A percentile compares a stretch with the other conserved stretches of the same genome.
These are phyloP conservation scores for Arctium minus DNA, from an alignment of 129 eudicot species.

Conservation along the genomic window DNA sequence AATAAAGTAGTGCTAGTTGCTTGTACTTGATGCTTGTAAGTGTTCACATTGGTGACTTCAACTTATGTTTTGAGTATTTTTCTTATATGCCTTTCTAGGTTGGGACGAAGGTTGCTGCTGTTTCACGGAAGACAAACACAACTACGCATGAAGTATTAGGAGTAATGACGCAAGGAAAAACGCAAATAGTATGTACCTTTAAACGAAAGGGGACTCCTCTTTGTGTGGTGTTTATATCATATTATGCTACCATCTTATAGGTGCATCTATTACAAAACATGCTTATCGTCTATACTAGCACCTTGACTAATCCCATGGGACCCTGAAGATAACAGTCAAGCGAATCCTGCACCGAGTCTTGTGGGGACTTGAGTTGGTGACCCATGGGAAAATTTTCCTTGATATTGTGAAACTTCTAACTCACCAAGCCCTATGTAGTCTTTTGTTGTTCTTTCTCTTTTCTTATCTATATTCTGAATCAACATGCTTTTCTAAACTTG, in stretches of 20 bases:
- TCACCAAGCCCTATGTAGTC: no score
- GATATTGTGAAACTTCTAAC: no score
- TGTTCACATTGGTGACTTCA: background rate
- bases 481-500: no score
- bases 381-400: no score
- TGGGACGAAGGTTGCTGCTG: slow-evolving; percentile 93
- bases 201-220: background rate
- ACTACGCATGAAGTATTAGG: slow-evolving; percentile 96
- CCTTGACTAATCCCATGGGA: no score
- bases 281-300: background rate
- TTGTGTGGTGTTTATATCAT: background rate
- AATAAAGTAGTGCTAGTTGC: background rate
- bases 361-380: no score
- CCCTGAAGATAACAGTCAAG: no score
- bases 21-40: background rate
- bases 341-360: no score
- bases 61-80: background rate
- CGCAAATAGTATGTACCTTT: slow-evolving; percentile 74
- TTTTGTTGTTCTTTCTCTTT: no score
- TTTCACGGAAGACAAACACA: slow-evolving; percentile 87
- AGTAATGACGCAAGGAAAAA: slow-evolving; percentile 77
- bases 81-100: slow-evolving; percentile 37
- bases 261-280: background rate
- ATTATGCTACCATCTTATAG: background rate
- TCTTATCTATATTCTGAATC: no score